phyloP scores from a whole-genome alignment of 495 filamentous ascomycete genomes.

The Aspergillus carlsbadensis region DNA sequence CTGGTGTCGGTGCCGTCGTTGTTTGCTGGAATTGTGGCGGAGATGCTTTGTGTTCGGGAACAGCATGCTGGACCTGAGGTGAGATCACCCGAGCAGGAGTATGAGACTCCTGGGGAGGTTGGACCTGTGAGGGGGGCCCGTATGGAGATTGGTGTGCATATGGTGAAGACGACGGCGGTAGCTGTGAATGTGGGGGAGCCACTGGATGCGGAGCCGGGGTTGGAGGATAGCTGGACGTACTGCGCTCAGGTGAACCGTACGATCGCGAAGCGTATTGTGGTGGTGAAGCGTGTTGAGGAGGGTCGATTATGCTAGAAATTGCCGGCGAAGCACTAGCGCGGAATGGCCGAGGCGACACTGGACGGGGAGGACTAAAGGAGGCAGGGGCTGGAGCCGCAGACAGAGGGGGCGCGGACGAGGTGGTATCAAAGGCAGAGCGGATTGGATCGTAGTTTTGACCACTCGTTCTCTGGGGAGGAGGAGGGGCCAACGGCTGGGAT shows the following conservation, averaged over 20 bases:
- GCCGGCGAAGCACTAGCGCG: slow-evolving; percentile 85
- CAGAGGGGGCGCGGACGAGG: slow-evolving; percentile 53
- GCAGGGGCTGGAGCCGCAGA: slow-evolving; percentile 53
- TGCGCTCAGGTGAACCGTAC: slow-evolving; percentile 35
- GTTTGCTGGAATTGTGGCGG: slow-evolving; percentile 8
- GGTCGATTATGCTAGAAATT: slow-evolving; percentile 86
- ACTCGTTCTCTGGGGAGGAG: slow-evolving; percentile 50
- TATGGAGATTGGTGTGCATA: slow-evolving; percentile 33
- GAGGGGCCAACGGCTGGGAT: slow-evolving; percentile 41
- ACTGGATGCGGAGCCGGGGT: slow-evolving; percentile 29
- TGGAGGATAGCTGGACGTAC: slow-evolving; percentile 26
- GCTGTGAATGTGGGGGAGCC: slow-evolving; percentile 25
- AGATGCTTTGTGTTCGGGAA: slow-evolving; percentile 14
- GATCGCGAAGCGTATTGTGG: slow-evolving; percentile 28
- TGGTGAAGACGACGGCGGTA: slow-evolving; percentile 21
- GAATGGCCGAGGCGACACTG: slow-evolving; percentile 45
- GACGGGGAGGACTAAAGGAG: slow-evolving; percentile 35
- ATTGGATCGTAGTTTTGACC: slow-evolving; percentile 88
- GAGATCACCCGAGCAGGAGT: slow-evolving; percentile 20
- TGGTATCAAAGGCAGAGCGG: slow-evolving; percentile 64
- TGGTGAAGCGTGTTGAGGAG: slow-evolving; percentile 49
- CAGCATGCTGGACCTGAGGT: slow-evolving; percentile 11
- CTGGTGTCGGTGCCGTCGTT: slow-evolving; percentile 24
- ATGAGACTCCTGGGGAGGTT: slow-evolving; percentile 26
- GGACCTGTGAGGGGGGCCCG: slow-evolving; percentile 21